These are phyloP conservation scores for Skeletonema marinoi DNA, from an alignment of 108 stramenopile species.

Conservation along the genomic window DNA sequence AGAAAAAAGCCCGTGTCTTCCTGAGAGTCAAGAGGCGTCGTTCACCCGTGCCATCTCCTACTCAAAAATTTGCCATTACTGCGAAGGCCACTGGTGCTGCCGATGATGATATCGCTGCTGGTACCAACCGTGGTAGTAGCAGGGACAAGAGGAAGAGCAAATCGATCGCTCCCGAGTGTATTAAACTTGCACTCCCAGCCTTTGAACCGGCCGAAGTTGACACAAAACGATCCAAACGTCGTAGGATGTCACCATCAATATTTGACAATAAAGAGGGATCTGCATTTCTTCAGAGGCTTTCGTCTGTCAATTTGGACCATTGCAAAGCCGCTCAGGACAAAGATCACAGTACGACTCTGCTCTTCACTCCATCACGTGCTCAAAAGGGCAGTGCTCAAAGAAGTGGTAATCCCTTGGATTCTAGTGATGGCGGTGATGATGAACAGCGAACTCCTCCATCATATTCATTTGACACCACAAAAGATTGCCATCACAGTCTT, in stretches of 20 bases:
- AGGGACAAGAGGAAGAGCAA: neutral
- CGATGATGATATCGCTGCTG: neutral
- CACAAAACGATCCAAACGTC: neutral
- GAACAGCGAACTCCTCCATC: slow-evolving; percentile 16
- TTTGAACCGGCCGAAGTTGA: neutral
- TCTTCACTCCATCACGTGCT: neutral
- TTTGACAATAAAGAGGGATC: slow-evolving; percentile 3
- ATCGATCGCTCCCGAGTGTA: slow-evolving; percentile 3
- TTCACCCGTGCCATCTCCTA: neutral
- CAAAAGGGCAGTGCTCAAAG: neutral
- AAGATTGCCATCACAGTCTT: neutral
- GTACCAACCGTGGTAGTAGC: neutral
- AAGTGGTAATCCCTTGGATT: neutral
- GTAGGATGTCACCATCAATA: neutral
- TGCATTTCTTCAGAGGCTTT: slow-evolving; percentile 4
- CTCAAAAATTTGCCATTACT: neutral
- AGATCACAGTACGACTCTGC: neutral
- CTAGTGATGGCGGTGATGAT: neutral
- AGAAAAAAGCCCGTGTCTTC: neutral
- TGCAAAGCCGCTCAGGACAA: neutral
- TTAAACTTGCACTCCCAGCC: slow-evolving; percentile 5
- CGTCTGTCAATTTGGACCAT: neutral
- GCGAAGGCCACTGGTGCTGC: neutral
- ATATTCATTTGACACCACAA: neutral
- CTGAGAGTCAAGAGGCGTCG: slow-evolving; percentile 10